Evolutionary conservation across 768 basidiomycete genomes (phyloP), one percentile per base, ranked within the genome.

Genomic region (Rhodosporidiobolus odoratus): DNA sequence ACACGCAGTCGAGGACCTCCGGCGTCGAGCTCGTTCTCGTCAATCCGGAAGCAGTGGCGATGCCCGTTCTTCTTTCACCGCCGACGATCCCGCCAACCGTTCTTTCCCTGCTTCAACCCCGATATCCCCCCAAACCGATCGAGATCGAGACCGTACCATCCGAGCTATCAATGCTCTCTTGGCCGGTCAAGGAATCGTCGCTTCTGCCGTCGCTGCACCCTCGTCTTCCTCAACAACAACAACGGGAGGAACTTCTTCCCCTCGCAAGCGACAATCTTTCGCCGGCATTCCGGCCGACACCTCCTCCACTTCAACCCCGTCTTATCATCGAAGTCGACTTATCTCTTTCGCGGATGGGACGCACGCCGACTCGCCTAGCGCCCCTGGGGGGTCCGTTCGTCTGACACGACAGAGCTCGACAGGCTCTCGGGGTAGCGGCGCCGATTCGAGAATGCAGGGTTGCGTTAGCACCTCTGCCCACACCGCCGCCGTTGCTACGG

Each of bases 141-240:
- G 25, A 23, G 72, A 73, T 9, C 72, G 72, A 23, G 72, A 73
- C 25, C 60, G 65, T 17, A 73, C 68, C 23, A 40, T 73, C 19
- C 59, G 65, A 8, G 68, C 72, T 8, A 65, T 73, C 68, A 73
- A 69, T 23, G 68, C 48, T n/a, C 61, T 73, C 32, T 62, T 69
- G 32, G 61, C 60, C 16, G 65, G 65, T 0, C 62, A 69, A 15
- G 68, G 67, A 5, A 62, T 68, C 53, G 45, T 58, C 17, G 60
- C 61, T 0, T 50, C 32, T 1, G 61, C 35, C 13, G 61, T 35
- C 45, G 6, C 4, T 23, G 25, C 38, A 13, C 19, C 43, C 15
- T 12, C 61, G 3, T 3, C 45, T 4, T 48, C 30, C 2, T 7
- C 54, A 12, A 10, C 40, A 0, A 27, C 25, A 12, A n/a, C 62